A percentile compares a stretch with the other conserved stretches of the same genome.
Conservation (phyloP, 805 yeast genomes). For the Ogataea nonfermentans region DNA sequence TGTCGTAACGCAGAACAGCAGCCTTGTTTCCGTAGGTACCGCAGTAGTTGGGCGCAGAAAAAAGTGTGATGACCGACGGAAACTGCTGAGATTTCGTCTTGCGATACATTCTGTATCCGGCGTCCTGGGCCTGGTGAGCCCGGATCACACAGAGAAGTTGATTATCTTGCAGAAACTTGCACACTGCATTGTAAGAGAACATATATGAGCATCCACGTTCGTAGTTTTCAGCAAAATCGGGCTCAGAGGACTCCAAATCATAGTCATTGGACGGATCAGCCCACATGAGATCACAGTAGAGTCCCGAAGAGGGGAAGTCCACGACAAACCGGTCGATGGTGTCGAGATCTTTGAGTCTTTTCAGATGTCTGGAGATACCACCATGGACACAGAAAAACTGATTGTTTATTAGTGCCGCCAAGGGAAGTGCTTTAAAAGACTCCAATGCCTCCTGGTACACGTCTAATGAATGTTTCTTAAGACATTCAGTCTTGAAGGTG, state of each 20-base stretch:
- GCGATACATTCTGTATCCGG: slow-evolving; percentile 91
- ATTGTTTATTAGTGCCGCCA: slow-evolving; percentile 87
- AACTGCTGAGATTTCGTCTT: slow-evolving; percentile 79
- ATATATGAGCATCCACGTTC: slow-evolving; percentile 83
- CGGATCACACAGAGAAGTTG: slow-evolving; percentile 78
- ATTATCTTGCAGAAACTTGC: slow-evolving; percentile 73
- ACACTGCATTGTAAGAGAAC: slow-evolving; percentile 76
- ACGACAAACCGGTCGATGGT: slow-evolving; percentile 67
- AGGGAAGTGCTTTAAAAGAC: slow-evolving; percentile 82
- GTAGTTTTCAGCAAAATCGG: slow-evolving; percentile 39
- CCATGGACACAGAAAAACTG: slow-evolving; percentile 97
- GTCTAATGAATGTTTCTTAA: slow-evolving; percentile 68
- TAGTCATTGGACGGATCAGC: slow-evolving; percentile 91
- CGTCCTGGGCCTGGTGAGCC: slow-evolving; percentile 97
- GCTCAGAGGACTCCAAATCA: slow-evolving; percentile 47
- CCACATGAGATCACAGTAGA: slow-evolving; percentile 94
- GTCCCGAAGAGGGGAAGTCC: slow-evolving; percentile 89
- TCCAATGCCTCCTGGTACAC: slow-evolving; percentile 71
- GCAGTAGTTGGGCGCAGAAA: slow-evolving; percentile 91
- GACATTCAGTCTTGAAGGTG: slow-evolving; percentile 88
- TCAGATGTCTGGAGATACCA: slow-evolving; percentile 84
- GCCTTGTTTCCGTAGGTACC: slow-evolving; percentile 93
- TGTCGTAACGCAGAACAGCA: slow-evolving; percentile 86
- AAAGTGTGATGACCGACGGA: slow-evolving; percentile 84
- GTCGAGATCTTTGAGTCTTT: slow-evolving; percentile 63